These are phyloP conservation scores for Phytophthora ohioensis DNA, from an alignment of 352 stramenopile genomes.

Conservation along the genomic window DNA sequence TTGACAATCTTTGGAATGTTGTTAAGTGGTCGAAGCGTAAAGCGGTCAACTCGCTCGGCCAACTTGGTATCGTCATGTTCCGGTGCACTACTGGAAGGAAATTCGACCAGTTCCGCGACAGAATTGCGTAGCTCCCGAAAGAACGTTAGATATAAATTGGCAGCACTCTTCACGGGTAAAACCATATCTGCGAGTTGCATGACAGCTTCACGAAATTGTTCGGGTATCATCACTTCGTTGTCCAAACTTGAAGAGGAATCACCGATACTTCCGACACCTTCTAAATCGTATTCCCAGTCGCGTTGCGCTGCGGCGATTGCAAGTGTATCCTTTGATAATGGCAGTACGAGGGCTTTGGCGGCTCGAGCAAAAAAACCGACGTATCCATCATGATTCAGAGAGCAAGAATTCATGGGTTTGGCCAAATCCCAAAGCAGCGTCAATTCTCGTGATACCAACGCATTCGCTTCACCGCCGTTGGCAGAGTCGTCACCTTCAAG, in stretches of 20 bases:
- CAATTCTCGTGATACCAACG: conserved; percentile 43
- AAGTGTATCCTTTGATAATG: conserved; percentile 42
- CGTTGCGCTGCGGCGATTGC: conserved; percentile 51
- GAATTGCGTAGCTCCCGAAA: conserved; percentile 67
- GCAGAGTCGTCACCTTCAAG: conserved; percentile 38
- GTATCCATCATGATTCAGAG: conserved; percentile 50
- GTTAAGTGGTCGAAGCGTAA: conserved; percentile 45
- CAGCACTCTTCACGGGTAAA: conserved; percentile 65
- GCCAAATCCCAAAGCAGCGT: conserved; percentile 70
- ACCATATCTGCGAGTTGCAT: conserved; percentile 72
- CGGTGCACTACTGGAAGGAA: conserved; percentile 18
- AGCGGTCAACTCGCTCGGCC: conserved; percentile 20
- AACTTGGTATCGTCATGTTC: conserved; percentile 26
- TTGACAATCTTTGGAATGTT: conserved; percentile 61
- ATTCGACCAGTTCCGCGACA: conserved; percentile 40
- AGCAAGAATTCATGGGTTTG: conserved; percentile 41
- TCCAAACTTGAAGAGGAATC: conserved; percentile 8
- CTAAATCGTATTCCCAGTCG: conserved; percentile 81
- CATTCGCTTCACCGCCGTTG: conserved; percentile 27
- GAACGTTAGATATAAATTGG: conserved; percentile 53
- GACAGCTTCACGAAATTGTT: conserved; percentile 67
- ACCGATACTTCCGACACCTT: conserved; percentile 20
- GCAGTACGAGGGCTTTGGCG: conserved; percentile 66
- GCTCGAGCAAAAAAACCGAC: conserved; percentile 67
- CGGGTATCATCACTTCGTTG: conserved; percentile 40